Conservation (phyloP, 257 asterid genomes). For the Scutellaria barbata region DNA sequence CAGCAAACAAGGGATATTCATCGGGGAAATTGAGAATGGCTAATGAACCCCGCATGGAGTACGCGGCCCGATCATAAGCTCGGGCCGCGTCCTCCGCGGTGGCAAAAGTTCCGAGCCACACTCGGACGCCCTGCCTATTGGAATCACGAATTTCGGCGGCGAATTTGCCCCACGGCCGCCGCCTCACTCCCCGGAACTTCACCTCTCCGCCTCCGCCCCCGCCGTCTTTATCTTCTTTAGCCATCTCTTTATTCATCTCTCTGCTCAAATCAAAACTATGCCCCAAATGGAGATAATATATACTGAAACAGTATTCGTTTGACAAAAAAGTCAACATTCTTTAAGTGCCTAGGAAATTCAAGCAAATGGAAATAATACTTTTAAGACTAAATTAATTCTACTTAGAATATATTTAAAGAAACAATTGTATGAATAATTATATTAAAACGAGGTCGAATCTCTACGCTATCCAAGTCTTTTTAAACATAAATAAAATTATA, state of each 20-base stretch:
- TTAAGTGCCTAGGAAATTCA: no score
- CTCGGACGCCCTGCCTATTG: conserved; percentile 52
- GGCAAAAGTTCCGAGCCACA: conserved; percentile 75
- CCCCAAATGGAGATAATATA: neutral
- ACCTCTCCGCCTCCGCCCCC: conserved; percentile 43
- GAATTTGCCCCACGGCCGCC: conserved; percentile 81
- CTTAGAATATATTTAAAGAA: no score
- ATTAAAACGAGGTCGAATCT: no score
- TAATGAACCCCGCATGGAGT: conserved; percentile 54
- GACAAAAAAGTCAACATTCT: neutral
- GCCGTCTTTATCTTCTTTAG: neutral
- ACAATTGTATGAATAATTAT: no score
- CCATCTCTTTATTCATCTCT: conserved; percentile 20
- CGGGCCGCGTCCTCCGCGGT: conserved; percentile 80
- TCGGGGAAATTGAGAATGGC: conserved; percentile 76
- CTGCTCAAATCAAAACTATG: neutral
- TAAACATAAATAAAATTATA: no score
- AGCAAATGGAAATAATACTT: no score
- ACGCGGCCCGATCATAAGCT: conserved; percentile 74
- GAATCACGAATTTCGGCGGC: conserved; percentile 79
- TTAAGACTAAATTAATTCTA: no score
- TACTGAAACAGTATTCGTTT: neutral
- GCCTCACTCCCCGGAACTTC: conserved; percentile 66
- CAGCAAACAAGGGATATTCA: conserved; percentile 49
- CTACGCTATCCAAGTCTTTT: no score